Conservation (phyloP, 208 protist genomes). For the Porcisia deanei region DNA sequence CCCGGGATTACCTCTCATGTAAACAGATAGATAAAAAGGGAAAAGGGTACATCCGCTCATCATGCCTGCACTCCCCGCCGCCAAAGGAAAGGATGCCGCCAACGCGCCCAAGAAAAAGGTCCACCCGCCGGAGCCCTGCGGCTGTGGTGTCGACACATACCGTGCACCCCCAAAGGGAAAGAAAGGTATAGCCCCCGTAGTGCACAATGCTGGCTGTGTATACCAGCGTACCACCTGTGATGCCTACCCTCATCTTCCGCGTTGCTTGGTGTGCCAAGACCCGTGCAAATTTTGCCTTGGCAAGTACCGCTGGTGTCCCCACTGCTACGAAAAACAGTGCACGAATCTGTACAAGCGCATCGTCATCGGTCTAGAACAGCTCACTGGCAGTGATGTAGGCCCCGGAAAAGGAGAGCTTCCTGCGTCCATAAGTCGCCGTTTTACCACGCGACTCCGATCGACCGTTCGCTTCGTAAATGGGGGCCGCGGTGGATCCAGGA, state of each 20-base stretch:
- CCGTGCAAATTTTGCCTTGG: conserved; percentile 78
- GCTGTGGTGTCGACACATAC: conserved; percentile 85
- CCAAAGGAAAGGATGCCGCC: conserved; percentile 37
- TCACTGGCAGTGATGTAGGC: conserved; percentile 21
- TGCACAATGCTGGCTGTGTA: conserved; percentile 68
- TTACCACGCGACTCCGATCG: conserved; percentile 18
- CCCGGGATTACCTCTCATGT: no score
- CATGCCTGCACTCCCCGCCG: conserved; percentile 16
- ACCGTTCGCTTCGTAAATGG: conserved; percentile 26
- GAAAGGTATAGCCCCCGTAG: conserved; percentile 44
- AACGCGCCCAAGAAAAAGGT: conserved; percentile 68
- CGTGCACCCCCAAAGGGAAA: conserved; percentile 83
- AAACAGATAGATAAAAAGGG: no score
- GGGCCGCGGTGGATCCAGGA: neutral
- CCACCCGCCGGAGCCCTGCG: conserved; percentile 74
- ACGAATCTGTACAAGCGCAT: conserved; percentile 73
- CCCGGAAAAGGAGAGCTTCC: conserved; percentile 13
- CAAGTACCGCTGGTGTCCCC: conserved; percentile 81
- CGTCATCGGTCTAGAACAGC: conserved; percentile 56
- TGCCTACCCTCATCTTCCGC: conserved; percentile 78
- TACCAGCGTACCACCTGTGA: conserved; percentile 86
- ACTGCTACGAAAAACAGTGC: conserved; percentile 89
- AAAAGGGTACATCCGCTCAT: neutral
- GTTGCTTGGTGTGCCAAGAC: conserved; percentile 66
- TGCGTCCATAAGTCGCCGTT: neutral